Evolutionary conservation across 495 filamentous ascomycete genomes (phyloP).

Genomic region (Mycothermus thermophilus): DNA sequence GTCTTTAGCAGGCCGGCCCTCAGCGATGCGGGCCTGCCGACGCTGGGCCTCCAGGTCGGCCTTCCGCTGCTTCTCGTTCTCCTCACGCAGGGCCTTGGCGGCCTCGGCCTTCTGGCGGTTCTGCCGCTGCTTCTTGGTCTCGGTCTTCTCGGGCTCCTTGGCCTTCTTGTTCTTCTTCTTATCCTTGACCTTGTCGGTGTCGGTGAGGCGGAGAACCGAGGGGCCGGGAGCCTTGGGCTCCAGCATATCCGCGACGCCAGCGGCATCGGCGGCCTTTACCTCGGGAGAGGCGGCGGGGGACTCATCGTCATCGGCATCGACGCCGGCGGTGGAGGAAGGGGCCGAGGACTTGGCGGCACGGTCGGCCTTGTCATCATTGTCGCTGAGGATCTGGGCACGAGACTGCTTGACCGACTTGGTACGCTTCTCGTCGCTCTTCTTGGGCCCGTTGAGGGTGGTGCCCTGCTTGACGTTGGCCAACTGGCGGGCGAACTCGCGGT

Average conservation of each 20-base stretch:
- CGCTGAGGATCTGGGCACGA: conserved; percentile 30
- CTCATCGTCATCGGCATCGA: conserved; percentile 71
- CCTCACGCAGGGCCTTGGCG: conserved; percentile 53
- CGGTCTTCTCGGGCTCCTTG: conserved; percentile 38
- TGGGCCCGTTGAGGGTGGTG: conserved; percentile 38
- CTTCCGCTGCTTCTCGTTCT: conserved; percentile 59
- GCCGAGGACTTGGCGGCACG: conserved; percentile 33
- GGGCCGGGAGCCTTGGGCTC: conserved; percentile 54
- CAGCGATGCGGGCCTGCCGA: conserved; percentile 61
- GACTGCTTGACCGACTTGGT: conserved; percentile 46
- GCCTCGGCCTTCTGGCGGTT: conserved; percentile 70
- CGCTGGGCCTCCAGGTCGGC: conserved; percentile 64
- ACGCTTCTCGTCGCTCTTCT: conserved; percentile 45
- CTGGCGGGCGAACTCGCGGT: conserved; percentile 61
- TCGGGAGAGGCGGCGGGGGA: conserved; percentile 51
- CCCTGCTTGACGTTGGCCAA: conserved; percentile 52
- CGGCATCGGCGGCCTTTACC: conserved; percentile 35
- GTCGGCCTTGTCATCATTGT: conserved; percentile 14
- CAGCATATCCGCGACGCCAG: conserved; percentile 76
- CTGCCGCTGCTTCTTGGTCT: conserved; percentile 87
- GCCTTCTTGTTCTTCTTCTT: conserved; percentile 51
- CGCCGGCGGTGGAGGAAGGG: conserved; percentile 60
- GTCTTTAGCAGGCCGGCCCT: conserved; percentile 66
- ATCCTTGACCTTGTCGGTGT: conserved; percentile 41
- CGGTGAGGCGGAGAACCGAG: conserved; percentile 63